Evolutionary conservation across 768 basidiomycete species (phyloP).

Genomic region (Pleurotus pulmonarius): DNA sequence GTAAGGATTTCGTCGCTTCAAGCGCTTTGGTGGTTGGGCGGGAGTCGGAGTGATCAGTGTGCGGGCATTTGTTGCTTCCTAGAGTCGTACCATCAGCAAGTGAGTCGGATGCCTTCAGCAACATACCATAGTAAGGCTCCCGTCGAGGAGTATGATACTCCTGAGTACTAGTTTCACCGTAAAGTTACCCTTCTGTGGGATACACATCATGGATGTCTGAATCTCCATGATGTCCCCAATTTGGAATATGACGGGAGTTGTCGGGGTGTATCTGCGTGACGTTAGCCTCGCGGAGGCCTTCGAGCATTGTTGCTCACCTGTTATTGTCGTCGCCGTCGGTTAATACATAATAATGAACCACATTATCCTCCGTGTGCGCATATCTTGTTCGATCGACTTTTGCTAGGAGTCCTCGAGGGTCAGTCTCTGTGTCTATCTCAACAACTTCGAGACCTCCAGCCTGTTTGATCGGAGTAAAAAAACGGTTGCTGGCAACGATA

Average conservation of each 20-base stretch:
- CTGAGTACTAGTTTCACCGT: neutral
- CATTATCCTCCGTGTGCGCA: neutral
- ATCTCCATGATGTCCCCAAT: neutral
- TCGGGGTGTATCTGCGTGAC: neutral
- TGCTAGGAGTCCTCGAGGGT: neutral
- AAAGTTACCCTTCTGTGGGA: neutral
- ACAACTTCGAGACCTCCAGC: neutral
- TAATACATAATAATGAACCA: neutral
- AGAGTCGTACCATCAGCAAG: no score
- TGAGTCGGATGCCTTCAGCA: no score
- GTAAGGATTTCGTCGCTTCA: no score
- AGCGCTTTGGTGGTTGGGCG: no score
- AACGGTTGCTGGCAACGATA: neutral
- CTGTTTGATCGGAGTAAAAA: neutral
- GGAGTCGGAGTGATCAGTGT: no score
- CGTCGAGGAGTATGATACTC: neutral
- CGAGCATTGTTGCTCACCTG: no score
- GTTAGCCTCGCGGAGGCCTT: no score
- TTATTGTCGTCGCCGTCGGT: neutral
- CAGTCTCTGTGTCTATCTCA: neutral
- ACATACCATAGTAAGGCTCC: neutral
- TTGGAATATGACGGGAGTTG: neutral
- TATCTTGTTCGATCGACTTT: neutral
- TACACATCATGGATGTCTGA: neutral
- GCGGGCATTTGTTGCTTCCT: no score